phyloP scores from a whole-genome alignment of 441 rosid genomes.

The Erodium chrysanthum region DNA sequence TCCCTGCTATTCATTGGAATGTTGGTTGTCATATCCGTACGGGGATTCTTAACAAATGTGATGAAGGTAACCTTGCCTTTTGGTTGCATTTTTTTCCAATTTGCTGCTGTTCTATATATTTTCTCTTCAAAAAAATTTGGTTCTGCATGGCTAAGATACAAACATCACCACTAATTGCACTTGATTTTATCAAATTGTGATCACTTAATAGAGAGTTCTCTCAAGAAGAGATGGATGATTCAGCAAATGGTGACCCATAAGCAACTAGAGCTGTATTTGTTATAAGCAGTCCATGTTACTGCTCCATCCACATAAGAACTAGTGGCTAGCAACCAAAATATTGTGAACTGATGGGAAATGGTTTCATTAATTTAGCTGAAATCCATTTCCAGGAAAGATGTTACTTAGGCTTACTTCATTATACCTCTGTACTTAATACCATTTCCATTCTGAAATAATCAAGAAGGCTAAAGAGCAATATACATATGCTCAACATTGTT shows the following conservation, averaged over 20 bases:
- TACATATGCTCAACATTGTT: neutral
- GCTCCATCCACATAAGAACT: neutral
- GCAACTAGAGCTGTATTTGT: neutral
- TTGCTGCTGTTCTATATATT: neutral
- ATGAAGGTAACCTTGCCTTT: slow-evolving; percentile 65
- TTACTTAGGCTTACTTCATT: neutral
- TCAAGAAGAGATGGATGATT: slow-evolving; percentile 2
- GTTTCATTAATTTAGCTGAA: neutral
- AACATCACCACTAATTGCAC: neutral
- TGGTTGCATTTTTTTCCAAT: neutral
- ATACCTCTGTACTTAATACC: neutral
- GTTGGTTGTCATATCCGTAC: slow-evolving; percentile 86
- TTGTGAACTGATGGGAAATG: neutral
- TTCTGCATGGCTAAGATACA: slow-evolving; percentile 2
- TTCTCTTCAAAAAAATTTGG: neutral
- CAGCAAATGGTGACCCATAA: slow-evolving; percentile 2
- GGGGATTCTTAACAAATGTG: slow-evolving; percentile 86
- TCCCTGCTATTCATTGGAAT: slow-evolving; percentile 90
- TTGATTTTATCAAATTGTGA: neutral
- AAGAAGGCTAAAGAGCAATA: neutral
- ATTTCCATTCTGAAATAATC: neutral
- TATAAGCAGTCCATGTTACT: neutral
- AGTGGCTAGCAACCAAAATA: neutral
- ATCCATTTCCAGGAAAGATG: neutral
- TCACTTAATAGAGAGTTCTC: neutral